Conservation (phyloP, 148 eudicot genomes). For the Persicaria maculosa region DNA sequence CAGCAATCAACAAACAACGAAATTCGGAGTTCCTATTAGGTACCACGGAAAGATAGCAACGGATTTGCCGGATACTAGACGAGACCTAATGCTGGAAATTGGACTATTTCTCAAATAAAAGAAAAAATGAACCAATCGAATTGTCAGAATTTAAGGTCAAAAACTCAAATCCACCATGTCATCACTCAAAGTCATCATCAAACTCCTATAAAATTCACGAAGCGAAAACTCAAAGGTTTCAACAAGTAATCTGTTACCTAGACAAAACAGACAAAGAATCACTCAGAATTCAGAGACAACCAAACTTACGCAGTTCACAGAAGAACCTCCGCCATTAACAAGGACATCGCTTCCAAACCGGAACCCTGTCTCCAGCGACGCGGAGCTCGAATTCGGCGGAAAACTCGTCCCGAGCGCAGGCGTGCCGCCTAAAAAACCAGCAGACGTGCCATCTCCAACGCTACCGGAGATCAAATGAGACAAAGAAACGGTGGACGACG, state of each 20-base stretch:
- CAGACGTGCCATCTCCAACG: neutral
- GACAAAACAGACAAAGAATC: neutral
- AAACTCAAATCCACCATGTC: too few species aligned
- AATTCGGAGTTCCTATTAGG: too few species aligned
- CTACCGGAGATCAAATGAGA: slow-evolving; percentile 7
- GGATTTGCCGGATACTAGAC: too few species aligned
- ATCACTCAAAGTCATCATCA: neutral
- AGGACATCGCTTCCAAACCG: slow-evolving; percentile 7
- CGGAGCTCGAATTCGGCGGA: slow-evolving; percentile 5
- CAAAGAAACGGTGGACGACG: slow-evolving; percentile 6
- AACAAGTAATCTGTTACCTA: neutral
- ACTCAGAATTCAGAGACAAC: too few species aligned
- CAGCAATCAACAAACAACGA: too few species aligned
- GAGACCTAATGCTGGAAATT: neutral
- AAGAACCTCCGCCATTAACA: neutral
- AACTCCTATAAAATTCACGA: too few species aligned
- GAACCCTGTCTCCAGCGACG: slow-evolving; percentile 6
- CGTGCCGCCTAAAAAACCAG: slow-evolving; percentile 1
- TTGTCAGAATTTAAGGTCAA: too few species aligned
- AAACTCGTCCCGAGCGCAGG: neutral
- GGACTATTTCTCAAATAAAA: neutral
- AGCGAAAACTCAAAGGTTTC: too few species aligned
- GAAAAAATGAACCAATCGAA: too few species aligned
- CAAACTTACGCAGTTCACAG: slow-evolving; percentile 6
- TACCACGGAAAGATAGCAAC: too few species aligned